Base-by-base conservation (phyloP, 1,139 yeast species). In the Blastobotrys proliferans region DNA sequence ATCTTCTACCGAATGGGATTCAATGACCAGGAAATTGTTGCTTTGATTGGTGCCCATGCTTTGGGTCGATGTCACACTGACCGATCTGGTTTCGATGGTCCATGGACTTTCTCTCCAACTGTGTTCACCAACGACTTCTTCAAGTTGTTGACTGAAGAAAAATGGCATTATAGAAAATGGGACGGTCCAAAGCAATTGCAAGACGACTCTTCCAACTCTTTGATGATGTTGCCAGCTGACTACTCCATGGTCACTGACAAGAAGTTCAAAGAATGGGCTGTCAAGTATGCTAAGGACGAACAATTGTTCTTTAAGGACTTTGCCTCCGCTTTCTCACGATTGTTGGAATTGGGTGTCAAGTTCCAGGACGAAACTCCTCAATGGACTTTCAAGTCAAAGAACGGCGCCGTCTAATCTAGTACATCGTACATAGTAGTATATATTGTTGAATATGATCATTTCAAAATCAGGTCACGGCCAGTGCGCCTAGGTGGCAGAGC, bases 141-240 rank as follows among this genome's bases (percentile, higher is more conserved):
- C 68, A 78, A 71, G 43, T 72, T 83, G 56, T 72, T 87, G 54
- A 64, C 84, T 51, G 74, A 77, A 55, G 83, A 79, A 51, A 70
- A 77, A 51, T 87, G 96, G 96, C 78, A 79, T 50, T 67, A 76
- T 48, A 77, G 74, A 58, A 69, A 79, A 56, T 85, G 94, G 86
- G 75, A 74, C 49, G 95, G 95, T 31, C 81, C 82, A 55, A 74
- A 74, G 61, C 95, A 87, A 67, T 85, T 77, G 62, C 79, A 83
- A 62, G 90, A 84, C 58, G 78, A 76, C 52, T 77, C 73, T 52
- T 73, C 83, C 50, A 81, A 83, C 41, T 69, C 78, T n/a, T 75
- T 81, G 56, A 87, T 87, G 96, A 87, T 87, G 96, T 70, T 87
- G 58, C 94, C 94, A 36, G 76, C 95, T 22, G 96, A 87, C 62